Percentiles rank a stretch among this genome's conserved stretches.
Conservation (phyloP, 371 early-diverging fungal genomes). For the Mucor piriformis region DNA sequence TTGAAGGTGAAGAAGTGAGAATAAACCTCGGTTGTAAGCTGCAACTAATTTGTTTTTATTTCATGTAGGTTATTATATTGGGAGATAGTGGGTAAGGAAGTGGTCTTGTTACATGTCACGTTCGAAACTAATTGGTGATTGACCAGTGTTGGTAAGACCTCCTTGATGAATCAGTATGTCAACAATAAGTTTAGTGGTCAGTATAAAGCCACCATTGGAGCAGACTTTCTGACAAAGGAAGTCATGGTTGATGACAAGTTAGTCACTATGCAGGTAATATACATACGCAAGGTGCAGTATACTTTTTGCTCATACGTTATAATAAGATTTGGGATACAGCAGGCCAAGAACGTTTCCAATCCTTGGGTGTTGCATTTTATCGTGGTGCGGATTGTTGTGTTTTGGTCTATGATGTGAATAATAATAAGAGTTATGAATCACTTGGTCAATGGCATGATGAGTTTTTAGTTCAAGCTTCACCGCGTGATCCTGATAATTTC, state of each 20-base stretch:
- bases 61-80: constrained; percentile 20
- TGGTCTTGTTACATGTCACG: neutral
- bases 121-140: neutral
- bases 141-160: constrained; percentile 90
- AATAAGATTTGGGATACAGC: constrained; percentile 91
- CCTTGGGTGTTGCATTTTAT: constrained; percentile 96
- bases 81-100: constrained; percentile 28
- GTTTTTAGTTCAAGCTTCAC: constrained; percentile 92
- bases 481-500: constrained; percentile 92
- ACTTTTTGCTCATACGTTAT: neutral
- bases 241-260: constrained; percentile 81
- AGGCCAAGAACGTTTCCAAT: constrained; percentile 97
- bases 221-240: constrained; percentile 98
- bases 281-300: neutral
- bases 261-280: constrained; percentile 86
- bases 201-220: constrained; percentile 99
- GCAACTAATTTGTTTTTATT: too few relatives aligned
- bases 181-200: constrained; percentile 96
- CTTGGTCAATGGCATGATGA: constrained; percentile 96
- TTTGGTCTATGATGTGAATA: constrained; percentile 96
- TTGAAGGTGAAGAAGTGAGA: constrained; percentile 15
- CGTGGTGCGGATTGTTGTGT: constrained; percentile 99
- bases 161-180: constrained; percentile 99
- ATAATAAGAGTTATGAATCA: constrained; percentile 91
- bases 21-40: neutral